Evolutionary conservation across 2,329 filamentous ascomycete genomes (phyloP).

Genomic region (Aspergillus sp.): DNA sequence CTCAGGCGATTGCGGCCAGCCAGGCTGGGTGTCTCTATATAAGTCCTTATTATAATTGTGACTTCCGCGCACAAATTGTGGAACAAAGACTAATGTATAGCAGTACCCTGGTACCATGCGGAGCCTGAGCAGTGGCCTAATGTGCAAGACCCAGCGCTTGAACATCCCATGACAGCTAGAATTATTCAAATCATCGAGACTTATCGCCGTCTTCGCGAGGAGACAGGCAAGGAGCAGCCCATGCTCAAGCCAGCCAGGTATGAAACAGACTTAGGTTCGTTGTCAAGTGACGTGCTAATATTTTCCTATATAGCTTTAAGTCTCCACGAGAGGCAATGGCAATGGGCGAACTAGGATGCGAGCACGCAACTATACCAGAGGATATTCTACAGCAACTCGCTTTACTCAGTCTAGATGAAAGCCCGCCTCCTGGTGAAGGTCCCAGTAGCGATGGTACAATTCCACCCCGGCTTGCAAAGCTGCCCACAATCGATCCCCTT

Average conservation of each 20-base stretch:
- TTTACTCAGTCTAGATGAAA: no score
- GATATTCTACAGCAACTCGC: no score
- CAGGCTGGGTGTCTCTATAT: constrained; percentile 51
- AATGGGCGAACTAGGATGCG: no score
- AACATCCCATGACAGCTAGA: constrained; percentile 51
- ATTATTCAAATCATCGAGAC: constrained; percentile 52
- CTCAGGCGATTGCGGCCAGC: constrained; percentile 52
- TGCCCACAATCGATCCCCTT: no score
- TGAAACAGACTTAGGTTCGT: not conserved
- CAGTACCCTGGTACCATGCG: constrained; percentile 24
- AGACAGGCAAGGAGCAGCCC: constrained; percentile 51
- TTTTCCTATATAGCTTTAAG: no score
- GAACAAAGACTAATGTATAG: constrained; percentile 24
- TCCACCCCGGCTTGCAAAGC: no score
- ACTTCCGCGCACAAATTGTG: no score
- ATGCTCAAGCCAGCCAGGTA: not conserved
- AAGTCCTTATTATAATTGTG: constrained; percentile 50
- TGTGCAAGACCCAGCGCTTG: constrained; percentile 46
- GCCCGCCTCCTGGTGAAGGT: no score
- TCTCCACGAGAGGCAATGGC: no score
- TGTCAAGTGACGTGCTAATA: no score
- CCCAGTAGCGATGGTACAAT: no score
- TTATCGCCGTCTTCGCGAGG: constrained; percentile 47
- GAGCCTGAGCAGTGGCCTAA: constrained; percentile 44
- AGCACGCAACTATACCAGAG: no score